A percentile compares a stretch with the other conserved stretches of the same genome.
phyloP scores from a whole-genome alignment of 306 rosid genomes.

The Prinsepia uniflora region DNA sequence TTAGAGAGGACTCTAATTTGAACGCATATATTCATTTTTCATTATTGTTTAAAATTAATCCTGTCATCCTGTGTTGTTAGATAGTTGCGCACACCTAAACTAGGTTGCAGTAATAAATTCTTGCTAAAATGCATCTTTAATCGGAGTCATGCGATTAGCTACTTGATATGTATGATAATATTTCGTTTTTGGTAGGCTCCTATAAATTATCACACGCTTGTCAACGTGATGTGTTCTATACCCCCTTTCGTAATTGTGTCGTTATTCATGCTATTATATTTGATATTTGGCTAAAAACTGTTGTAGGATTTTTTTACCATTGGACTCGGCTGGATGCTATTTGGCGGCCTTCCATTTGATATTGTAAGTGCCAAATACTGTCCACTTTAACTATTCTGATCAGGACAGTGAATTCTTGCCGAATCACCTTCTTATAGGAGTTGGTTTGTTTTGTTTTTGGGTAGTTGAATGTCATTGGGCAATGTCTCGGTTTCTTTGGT shows the following conservation, averaged over 20 bases:
- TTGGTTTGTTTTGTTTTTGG: conserved; percentile 19
- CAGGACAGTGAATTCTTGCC: too few relatives aligned
- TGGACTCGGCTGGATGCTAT: conserved; percentile 86
- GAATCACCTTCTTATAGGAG: neutral
- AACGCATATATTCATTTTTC: neutral
- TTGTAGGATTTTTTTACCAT: conserved; percentile 78
- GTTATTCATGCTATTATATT: neutral
- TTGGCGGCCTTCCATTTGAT: conserved; percentile 87
- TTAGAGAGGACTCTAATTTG: neutral
- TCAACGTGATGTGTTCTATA: too few relatives aligned
- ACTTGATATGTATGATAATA: neutral
- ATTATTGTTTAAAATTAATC: neutral
- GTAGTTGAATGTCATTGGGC: conserved; percentile 82
- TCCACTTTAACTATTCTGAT: neutral
- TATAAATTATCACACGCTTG: neutral
- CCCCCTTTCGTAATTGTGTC: neutral
- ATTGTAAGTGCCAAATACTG: conserved; percentile 34
- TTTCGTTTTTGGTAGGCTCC: neutral
- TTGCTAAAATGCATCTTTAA: too few relatives aligned
- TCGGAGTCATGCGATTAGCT: neutral
- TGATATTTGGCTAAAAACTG: neutral
- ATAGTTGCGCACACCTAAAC: neutral
- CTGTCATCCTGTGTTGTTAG: neutral
- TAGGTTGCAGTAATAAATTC: neutral
- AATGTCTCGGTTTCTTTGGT: conserved; percentile 73